phyloP scores from a whole-genome alignment of 2,329 filamentous ascomycete genomes.

The Epichloe aotearoae region DNA sequence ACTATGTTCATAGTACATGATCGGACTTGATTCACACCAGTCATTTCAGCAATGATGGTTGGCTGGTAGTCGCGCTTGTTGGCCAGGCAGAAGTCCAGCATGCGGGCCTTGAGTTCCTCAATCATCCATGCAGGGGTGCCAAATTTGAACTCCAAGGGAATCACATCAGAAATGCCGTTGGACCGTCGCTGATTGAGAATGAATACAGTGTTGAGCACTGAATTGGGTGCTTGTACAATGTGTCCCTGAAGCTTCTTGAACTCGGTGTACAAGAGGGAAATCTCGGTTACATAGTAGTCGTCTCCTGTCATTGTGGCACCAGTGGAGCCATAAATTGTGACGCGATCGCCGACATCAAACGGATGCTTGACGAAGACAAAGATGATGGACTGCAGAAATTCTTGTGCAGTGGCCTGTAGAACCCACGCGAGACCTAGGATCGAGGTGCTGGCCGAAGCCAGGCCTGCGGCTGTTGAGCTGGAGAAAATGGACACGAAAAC shows the following conservation, averaged over 20 bases:
- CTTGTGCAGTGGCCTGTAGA: constrained; percentile 82
- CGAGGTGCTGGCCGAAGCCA: constrained; percentile 79
- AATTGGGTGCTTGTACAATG: constrained; percentile 91
- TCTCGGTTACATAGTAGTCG: constrained; percentile 93
- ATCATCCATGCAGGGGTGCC: constrained; percentile 76
- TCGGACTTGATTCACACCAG: constrained; percentile 67
- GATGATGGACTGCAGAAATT: constrained; percentile 85
- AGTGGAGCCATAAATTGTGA: constrained; percentile 82
- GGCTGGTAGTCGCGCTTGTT: constrained; percentile 85
- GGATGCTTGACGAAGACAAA: constrained; percentile 97
- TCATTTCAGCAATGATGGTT: constrained; percentile 77
- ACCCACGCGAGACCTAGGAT: constrained; percentile 88
- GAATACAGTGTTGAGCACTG: constrained; percentile 80
- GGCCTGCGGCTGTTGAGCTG: constrained; percentile 73
- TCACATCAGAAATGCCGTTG: constrained; percentile 73
- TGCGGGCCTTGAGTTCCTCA: constrained; percentile 62
- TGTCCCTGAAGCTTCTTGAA: constrained; percentile 99
- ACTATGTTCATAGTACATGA: constrained; percentile 82
- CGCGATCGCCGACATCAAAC: constrained; percentile 89
- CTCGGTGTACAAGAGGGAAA: constrained; percentile 84
- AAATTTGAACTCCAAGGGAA: constrained; percentile 76
- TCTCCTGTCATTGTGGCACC: constrained; percentile 68
- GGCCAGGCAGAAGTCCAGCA: constrained; percentile 68
- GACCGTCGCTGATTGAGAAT: constrained; percentile 91
- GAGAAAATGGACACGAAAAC: constrained; percentile 86